Percentiles rank a stretch among this genome's conserved stretches.
phyloP scores from a whole-genome alignment of 2,329 filamentous ascomycete genomes.

The Didymella pomorum region DNA sequence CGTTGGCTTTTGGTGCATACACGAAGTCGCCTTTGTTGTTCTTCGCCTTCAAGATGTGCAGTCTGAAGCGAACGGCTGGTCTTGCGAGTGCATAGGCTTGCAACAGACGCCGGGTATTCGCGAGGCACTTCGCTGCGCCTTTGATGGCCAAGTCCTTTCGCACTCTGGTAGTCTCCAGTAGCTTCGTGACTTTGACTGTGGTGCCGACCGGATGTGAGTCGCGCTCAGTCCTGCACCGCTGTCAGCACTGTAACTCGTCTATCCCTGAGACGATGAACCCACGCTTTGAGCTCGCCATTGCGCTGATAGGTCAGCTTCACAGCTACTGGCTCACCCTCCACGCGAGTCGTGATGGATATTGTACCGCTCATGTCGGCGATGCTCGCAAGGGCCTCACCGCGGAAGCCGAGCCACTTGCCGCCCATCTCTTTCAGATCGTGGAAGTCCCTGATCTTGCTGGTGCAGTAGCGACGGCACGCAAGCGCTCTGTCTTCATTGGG shows the following conservation, averaged over 20 bases:
- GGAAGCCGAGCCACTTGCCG: slow-evolving; percentile 73
- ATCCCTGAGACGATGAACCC: slow-evolving; percentile 7
- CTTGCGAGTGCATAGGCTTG: slow-evolving; percentile 72
- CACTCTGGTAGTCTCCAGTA: slow-evolving; percentile 70
- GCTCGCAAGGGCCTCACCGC: slow-evolving; percentile 76
- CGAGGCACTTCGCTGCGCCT: slow-evolving; percentile 64
- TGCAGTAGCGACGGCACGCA: slow-evolving; percentile 72
- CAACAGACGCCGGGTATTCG: slow-evolving; percentile 67
- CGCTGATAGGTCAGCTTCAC: slow-evolving; percentile 60
- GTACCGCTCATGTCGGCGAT: slow-evolving; percentile 65
- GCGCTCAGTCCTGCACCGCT: slow-evolving; percentile 32
- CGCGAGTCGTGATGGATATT: slow-evolving; percentile 69
- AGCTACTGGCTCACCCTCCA: slow-evolving; percentile 67
- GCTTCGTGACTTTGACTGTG: slow-evolving; percentile 66
- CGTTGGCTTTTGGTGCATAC: slow-evolving; percentile 65
- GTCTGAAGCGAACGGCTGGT: slow-evolving; percentile 66
- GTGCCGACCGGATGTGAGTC: slow-evolving; percentile 72
- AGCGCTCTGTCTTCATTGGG: slow-evolving; percentile 65
- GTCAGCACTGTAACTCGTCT: slow-evolving; percentile 16
- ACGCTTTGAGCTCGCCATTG: slow-evolving; percentile 59
- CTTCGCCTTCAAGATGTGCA: slow-evolving; percentile 66
- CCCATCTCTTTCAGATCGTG: slow-evolving; percentile 67
- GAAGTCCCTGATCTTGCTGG: slow-evolving; percentile 74
- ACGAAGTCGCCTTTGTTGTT: slow-evolving; percentile 64
- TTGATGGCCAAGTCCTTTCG: slow-evolving; percentile 67